Percentiles rank a stretch among this genome's conserved stretches.
Conservation (phyloP, 2,329 filamentous ascomycete species). For the Aureobasidium sp. region DNA sequence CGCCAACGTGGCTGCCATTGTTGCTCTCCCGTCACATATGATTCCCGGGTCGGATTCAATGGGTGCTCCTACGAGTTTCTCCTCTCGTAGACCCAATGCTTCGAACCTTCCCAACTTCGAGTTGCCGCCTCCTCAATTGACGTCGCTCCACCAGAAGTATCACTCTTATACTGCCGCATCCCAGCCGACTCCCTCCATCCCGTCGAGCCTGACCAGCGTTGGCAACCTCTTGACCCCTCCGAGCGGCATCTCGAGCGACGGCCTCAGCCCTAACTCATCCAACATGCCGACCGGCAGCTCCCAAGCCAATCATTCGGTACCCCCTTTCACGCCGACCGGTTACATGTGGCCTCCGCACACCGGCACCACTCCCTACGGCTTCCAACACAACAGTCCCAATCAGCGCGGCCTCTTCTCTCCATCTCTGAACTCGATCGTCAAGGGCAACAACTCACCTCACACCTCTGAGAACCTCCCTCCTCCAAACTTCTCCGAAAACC, state of each 20-base stretch:
- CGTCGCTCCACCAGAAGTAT: slow-evolving; percentile 45
- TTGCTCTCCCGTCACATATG: slow-evolving; percentile 55
- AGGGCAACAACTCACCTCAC: slow-evolving; percentile 53
- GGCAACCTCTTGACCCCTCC: slow-evolving; percentile 58
- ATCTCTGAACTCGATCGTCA: slow-evolving; percentile 46
- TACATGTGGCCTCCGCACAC: slow-evolving; percentile 55
- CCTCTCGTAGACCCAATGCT: slow-evolving; percentile 62
- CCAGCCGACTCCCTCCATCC: slow-evolving; percentile 41
- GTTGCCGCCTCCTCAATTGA: slow-evolving; percentile 56
- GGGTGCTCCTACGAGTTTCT: slow-evolving; percentile 58
- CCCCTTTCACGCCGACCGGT: slow-evolving; percentile 52
- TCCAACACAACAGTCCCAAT: slow-evolving; percentile 41
- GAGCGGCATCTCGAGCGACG: slow-evolving; percentile 53
- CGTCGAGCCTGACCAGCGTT: slow-evolving; percentile 45
- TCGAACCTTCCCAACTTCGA: slow-evolving; percentile 63
- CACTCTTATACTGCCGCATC: slow-evolving; percentile 35
- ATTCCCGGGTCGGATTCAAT: slow-evolving; percentile 55
- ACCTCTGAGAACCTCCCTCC: slow-evolving; percentile 56
- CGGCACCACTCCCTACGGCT: slow-evolving; percentile 51
- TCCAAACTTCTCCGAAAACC: slow-evolving; percentile 62
- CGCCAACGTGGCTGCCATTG: slow-evolving; percentile 57
- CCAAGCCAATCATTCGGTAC: slow-evolving; percentile 50
- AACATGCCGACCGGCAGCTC: slow-evolving; percentile 53
- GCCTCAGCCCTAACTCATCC: slow-evolving; percentile 55
- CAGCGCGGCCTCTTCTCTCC: slow-evolving; percentile 52